Evolutionary conservation across 257 asterid species (phyloP), one percentile per base, ranked within the genome.

Genomic region (Plectranthus barbatus): DNA sequence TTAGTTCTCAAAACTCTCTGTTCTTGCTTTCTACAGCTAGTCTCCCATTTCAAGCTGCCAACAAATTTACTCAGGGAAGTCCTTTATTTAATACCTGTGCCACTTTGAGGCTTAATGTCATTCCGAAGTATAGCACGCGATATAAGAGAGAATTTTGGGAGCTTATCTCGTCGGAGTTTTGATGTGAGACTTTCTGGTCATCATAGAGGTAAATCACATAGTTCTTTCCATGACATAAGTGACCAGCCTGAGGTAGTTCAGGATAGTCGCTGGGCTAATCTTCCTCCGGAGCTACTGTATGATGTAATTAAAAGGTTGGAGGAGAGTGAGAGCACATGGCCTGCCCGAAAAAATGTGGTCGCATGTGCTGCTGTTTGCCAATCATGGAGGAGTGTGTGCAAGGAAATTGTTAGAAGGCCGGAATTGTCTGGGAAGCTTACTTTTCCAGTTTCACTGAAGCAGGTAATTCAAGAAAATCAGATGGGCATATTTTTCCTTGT

Each of bases 51-150:
- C 69, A 40, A 68, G 73, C 31, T 67, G 66, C 52, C 62, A n/a
- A 29, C 13, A 37, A 68, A 24, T 36, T 55, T 40, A 21, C 40
- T 20, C 23, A 9, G 24, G 65, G 36, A 33, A 49, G 4, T 52
- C 29, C 49, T 23, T 26, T 31, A 4, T n/a, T 41, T 59, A 29
- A 8, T 56, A 60, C 55, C 42, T 59, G 14, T 36, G 56, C 24
- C 56, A 50, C 37, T 39, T 72, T 49, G 55, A 67, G 74, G 57
- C 47, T 76, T 75, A 76, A 91, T 91, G 98, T 88, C 96, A 19
- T 91, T 91, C 77, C 84, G 98, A 67, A 88, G 92, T 65, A 83
- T 91, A 78, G 98, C 95, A 40, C 83, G 82, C 12, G 98, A 91
- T 66, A 82, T 91, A 65, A 82, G 96, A 69, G 96, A 78, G 56